phyloP scores from a whole-genome alignment of 2,329 filamentous ascomycete species.

The Bipolaris cookei region DNA sequence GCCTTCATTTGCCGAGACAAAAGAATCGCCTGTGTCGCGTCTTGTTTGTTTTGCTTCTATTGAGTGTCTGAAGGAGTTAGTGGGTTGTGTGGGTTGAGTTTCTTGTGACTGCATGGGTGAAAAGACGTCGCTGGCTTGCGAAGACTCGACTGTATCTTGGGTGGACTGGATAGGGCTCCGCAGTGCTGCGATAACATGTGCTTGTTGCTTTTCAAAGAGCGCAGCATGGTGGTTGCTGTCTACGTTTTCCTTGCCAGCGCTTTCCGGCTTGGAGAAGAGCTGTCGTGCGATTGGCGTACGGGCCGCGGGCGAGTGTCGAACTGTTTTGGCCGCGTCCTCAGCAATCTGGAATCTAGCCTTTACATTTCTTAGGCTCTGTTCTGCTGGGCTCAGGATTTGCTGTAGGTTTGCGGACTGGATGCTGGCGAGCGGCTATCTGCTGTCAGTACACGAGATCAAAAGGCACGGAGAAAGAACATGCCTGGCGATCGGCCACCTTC shows the following conservation, averaged over 20 bases:
- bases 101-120: conserved; percentile 41
- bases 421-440: conserved; percentile 55
- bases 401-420: conserved; percentile 55
- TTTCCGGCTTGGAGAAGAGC: conserved; percentile 36
- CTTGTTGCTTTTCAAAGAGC: conserved; percentile 51
- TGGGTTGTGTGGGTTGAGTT: conserved; percentile 42
- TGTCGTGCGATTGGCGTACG: conserved; percentile 38
- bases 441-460: conserved; percentile 29
- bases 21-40: conserved; percentile 53
- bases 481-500: conserved; percentile 65
- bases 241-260: conserved; percentile 39
- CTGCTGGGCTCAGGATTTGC: conserved; percentile 59
- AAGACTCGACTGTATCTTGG: conserved; percentile 39
- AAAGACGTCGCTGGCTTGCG: conserved; percentile 40
- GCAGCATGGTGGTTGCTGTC: conserved; percentile 29
- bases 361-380: conserved; percentile 57
- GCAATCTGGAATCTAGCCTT: conserved; percentile 67
- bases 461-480: conserved; percentile 63
- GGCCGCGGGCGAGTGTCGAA: conserved; percentile 33
- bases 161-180: conserved; percentile 34
- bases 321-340: conserved; percentile 56
- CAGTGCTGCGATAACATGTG: conserved; percentile 40
- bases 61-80: conserved; percentile 37
- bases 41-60: conserved; percentile 32
- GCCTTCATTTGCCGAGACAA: conserved; percentile 57